Evolutionary conservation across 495 filamentous ascomycete species (phyloP).

Genomic region (Tuber magnatum): DNA sequence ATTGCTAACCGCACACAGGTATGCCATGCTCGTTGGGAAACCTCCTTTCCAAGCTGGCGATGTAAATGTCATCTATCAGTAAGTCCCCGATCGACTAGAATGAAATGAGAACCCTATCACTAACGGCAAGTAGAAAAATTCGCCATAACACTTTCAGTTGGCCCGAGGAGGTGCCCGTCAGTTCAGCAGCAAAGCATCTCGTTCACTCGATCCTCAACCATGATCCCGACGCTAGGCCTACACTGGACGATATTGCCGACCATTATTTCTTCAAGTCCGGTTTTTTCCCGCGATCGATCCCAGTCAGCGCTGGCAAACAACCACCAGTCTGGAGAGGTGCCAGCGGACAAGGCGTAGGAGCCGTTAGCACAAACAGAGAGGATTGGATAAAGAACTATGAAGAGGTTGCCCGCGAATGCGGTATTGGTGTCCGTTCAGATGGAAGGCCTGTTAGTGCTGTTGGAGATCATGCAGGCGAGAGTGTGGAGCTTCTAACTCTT

Average conservation of each 20-base stretch:
- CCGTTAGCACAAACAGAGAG: conserved; percentile 25
- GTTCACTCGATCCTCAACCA: conserved; percentile 67
- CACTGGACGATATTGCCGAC: conserved; percentile 72
- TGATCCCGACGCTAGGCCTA: conserved; percentile 64
- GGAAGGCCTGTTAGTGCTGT: conserved; percentile 27
- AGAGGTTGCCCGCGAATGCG: conserved; percentile 36
- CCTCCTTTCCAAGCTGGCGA: conserved; percentile 83
- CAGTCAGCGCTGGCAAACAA: conserved; percentile 23
- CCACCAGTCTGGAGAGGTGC: conserved; percentile 34
- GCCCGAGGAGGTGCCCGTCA: conserved; percentile 34
- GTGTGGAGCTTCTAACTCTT: conserved; percentile 29
- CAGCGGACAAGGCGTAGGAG: conserved; percentile 25
- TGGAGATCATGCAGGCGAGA: conserved; percentile 33
- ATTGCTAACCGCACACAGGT: conserved; percentile 16
- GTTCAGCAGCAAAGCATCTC: conserved; percentile 58
- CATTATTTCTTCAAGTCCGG: conserved; percentile 70
- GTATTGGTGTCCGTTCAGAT: conserved; percentile 32
- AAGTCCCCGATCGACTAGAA: conserved; percentile 36
- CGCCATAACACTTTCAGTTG: conserved; percentile 34
- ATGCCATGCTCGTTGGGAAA: conserved; percentile 83
- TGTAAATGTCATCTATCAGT: conserved; percentile 70
- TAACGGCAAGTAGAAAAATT: conserved; percentile 40
- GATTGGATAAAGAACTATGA: conserved; percentile 39
- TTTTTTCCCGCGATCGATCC: conserved; percentile 48
- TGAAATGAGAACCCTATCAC: neutral